These are phyloP conservation scores for Peniophora sp. DNA, from an alignment of 1,284 basidiomycete species.

Conservation along the genomic window DNA sequence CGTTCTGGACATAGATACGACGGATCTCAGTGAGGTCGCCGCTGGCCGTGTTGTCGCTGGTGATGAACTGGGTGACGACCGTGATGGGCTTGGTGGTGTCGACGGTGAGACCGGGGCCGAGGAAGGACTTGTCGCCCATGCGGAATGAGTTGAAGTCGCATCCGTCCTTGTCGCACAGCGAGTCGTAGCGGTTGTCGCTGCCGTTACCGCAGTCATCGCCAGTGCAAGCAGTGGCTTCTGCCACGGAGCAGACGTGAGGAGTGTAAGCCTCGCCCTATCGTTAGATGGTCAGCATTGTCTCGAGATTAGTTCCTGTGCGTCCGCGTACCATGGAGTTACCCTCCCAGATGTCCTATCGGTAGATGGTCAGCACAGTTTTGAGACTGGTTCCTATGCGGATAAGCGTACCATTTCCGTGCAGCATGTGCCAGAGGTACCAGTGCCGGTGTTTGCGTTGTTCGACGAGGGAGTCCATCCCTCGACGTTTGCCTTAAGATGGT, in stretches of 20 bases:
- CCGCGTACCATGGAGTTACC: constrained; percentile 42
- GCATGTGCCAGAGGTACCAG: constrained; percentile 40
- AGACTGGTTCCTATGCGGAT: no score
- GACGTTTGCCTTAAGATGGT: constrained; percentile 23
- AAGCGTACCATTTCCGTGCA: constrained; percentile 54
- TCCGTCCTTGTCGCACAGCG: constrained; percentile 42
- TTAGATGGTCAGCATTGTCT: background rate
- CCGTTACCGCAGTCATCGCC: constrained; percentile 23
- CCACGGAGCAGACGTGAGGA: constrained; percentile 38
- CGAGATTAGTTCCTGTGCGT: background rate
- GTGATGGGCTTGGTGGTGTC: constrained; percentile 39
- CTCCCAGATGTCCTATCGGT: constrained; percentile 55
- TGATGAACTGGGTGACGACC: constrained; percentile 49
- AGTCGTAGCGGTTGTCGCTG: constrained; percentile 23
- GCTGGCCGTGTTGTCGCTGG: constrained; percentile 32
- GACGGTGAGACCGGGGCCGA: constrained; percentile 35
- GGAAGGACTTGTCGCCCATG: constrained; percentile 41
- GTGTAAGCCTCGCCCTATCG: constrained; percentile 30
- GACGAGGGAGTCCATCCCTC: constrained; percentile 21
- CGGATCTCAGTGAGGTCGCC: constrained; percentile 44
- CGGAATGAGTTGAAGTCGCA: constrained; percentile 53
- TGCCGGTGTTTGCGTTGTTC: constrained; percentile 26
- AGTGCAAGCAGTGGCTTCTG: constrained; percentile 29
- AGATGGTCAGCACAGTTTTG: no score
- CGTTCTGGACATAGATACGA: constrained; percentile 46